Evolutionary conservation across 768 basidiomycete genomes (phyloP), one percentile per base, ranked within the genome.

Genomic region (Tulasnella sp.): DNA sequence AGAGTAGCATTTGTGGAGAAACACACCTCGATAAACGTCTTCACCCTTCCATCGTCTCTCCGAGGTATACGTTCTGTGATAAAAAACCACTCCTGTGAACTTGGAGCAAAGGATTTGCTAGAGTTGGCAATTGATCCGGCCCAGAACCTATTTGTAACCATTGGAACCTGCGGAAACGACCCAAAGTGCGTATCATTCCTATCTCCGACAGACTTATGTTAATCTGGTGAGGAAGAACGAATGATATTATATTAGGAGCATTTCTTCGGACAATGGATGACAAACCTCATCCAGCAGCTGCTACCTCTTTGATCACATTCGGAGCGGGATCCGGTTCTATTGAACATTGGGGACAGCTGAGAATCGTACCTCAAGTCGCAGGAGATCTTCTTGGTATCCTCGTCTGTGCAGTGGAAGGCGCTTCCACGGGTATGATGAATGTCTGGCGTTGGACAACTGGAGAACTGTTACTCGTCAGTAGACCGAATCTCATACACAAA

Each of bases 381-480:
- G 49, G 49, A 29, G 49, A 51, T 31, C 37, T 51, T 29, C 29
- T 51, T 3, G 49, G 27, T 16, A 42, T 51, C 29, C 20, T 51
- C 22, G 41, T 29, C 19, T 42, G 31, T 31, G 27, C 22, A 16
- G 39, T 43, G 37, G 49, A 51, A 29, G 49, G 49, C 7, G 20
- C 16, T 5, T 51, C 49, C 5, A 39, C 39, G 1, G 25, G 37
- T 15, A 51, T 29, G 2, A 44, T 51, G 16, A 41, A 29, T 15
- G 39, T 51, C 16, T 51, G 49, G 49, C 29, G 49, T 15, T 51
- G 49, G 49, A 51, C 49, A 2, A 44, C 49, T 5, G 39, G 49
- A 8, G 39, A 51, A 43, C 16, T 27, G 25, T 34, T 51, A n/a
- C 7, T 51, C 6, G 49, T 51, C 9, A 41, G 49, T 29, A 7